Base-by-base conservation (phyloP, 2,329 filamentous ascomycete genomes). In the Diplodia sapinea region DNA sequence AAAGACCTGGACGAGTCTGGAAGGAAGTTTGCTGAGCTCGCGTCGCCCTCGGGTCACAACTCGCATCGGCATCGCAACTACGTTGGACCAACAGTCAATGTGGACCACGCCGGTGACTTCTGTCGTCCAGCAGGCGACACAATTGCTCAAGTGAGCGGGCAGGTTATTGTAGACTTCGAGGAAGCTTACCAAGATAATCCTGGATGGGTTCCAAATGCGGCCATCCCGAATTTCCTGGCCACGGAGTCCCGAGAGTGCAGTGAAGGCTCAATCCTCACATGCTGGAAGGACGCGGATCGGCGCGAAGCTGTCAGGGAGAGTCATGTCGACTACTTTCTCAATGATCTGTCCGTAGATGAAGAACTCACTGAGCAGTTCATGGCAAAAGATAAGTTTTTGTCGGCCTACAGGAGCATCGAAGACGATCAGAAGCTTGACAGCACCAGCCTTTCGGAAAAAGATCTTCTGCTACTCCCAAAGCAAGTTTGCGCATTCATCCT, bases 81-180 rank as follows among this genome's bases (percentile, higher is more conserved):
- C 26, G n/a, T 23, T 17, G 64, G 64, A 13, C n/a, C 20, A 17
- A 66, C 64, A 13, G 11, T 57, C 5, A 56, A 40, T 11, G 13
- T 29, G n/a, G 31, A 52, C 20, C 38, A 55, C 11, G 33, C 33
- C 4, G 33, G 33, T 12, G 12, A 61, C 2, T 36, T 49, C 31
- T 33, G 29, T 2, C 29, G 29, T 31, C 29, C 29, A 31, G 29
- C 29, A 31, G 3, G 29, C 29, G 29, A 31, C 29, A 31, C 29
- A 31, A 31, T 69, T 72, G 50, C 70, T 76, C 57, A 68, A 72
- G 29, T 31, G 29, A 31, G 29, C 26, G 71, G 73, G 40, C 69
- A 72, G 1, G 71, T 75, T 12, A 71, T 75, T 49, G 68, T 75
- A 6, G 73, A 75, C 59, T 73, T 74, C 63, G 56, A 55, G 2